phyloP scores from a whole-genome alignment of 1,284 basidiomycete species.

The Puccinia brachypodii region DNA sequence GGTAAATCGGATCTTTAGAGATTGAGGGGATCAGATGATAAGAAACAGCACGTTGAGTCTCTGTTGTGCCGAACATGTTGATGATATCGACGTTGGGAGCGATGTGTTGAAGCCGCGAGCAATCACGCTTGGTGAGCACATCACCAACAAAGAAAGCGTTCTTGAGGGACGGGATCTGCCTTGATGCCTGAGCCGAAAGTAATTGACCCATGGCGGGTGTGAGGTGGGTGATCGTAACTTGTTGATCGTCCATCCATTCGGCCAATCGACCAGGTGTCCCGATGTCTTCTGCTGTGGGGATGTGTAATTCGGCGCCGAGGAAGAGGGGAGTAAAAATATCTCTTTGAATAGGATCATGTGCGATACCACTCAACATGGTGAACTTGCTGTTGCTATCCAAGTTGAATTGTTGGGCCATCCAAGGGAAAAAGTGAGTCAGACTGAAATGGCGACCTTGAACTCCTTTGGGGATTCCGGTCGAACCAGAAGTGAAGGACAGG shows the following conservation, averaged over 20 bases:
- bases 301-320: constrained; percentile 91
- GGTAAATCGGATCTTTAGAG: constrained; percentile 79
- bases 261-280: constrained; percentile 94
- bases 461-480: constrained; percentile 97
- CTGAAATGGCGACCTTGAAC: constrained; percentile 93
- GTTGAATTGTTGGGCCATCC: constrained; percentile 92
- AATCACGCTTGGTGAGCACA: constrained; percentile 96
- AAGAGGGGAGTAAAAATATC: constrained; percentile 99
- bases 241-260: constrained; percentile 94
- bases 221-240: constrained; percentile 89
- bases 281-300: constrained; percentile 96
- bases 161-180: constrained; percentile 78
- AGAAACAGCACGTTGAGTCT: constrained; percentile 97
- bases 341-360: constrained; percentile 98
- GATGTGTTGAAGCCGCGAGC: constrained; percentile 87
- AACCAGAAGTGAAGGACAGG: constrained; percentile 93
- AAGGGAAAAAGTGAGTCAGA: constrained; percentile 99
- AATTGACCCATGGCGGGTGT: constrained; percentile 99
- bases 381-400: constrained; percentile 77
- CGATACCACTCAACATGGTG: constrained; percentile 98
- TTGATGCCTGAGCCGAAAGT: constrained; percentile 89
- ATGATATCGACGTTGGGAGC: constrained; percentile 91
- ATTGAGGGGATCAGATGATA: constrained; percentile 93
- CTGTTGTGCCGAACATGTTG: constrained; percentile 99
- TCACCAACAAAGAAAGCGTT: constrained; percentile 99